These are phyloP conservation scores for Tylopilus subfusipes DNA, from an alignment of 768 basidiomycete species.

Conservation along the genomic window DNA sequence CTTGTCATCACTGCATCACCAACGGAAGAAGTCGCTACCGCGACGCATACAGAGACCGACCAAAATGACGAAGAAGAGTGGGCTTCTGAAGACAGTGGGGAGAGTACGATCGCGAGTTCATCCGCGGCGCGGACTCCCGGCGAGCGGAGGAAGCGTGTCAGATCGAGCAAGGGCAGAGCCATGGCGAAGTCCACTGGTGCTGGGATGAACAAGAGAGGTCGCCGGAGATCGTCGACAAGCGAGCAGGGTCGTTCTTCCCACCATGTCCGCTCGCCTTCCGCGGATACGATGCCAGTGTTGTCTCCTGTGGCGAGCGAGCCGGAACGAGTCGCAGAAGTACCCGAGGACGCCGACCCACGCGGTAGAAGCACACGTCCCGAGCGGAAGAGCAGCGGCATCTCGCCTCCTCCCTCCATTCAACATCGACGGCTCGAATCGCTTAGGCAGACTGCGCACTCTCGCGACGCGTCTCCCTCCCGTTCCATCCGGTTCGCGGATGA, in stretches of 20 bases:
- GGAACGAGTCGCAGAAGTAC: constrained; percentile 1
- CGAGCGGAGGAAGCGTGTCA: constrained; percentile 25
- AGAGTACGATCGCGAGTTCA: constrained; percentile 11
- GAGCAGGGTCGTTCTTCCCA: constrained; percentile 11
- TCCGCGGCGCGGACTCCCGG: constrained; percentile 3
- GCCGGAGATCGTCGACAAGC: constrained; percentile 11
- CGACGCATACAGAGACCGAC: constrained; percentile 13
- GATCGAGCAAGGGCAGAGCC: constrained; percentile 20
- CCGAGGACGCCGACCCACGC: constrained; percentile 16
- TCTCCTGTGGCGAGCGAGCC: not conserved
- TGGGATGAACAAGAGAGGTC: constrained; percentile 8
- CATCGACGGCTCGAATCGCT: constrained; percentile 33
- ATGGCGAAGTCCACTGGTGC: not conserved
- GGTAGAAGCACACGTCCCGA: constrained; percentile 20
- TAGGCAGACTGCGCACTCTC: constrained; percentile 16
- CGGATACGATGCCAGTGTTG: not conserved
- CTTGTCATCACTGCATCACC: not conserved
- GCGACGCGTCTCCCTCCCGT: constrained; percentile 45
- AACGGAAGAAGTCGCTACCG: constrained; percentile 3
- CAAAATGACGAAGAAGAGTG: constrained; percentile 56
- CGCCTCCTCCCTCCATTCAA: constrained; percentile 21
- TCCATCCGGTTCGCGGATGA: constrained; percentile 47
- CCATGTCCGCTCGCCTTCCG: not conserved
- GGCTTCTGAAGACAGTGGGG: constrained; percentile 53
- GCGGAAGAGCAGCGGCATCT: constrained; percentile 13